Conservation (phyloP, 2,329 filamentous ascomycete genomes). For the Fusarium piperis region DNA sequence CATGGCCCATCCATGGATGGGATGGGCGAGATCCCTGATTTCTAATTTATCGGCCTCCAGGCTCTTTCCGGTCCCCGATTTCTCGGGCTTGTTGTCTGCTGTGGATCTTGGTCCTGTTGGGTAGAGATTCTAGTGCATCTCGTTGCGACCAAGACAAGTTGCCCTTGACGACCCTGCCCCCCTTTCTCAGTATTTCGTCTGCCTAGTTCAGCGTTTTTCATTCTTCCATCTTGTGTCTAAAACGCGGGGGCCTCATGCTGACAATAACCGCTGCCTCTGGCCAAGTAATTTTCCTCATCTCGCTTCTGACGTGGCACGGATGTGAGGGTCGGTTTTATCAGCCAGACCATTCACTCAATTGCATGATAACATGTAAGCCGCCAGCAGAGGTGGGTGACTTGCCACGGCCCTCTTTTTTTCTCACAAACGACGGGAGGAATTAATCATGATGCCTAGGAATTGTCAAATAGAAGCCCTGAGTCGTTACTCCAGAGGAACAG, state of each 20-base stretch:
- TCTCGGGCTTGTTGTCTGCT: not conserved
- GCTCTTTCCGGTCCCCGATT: constrained; percentile 12
- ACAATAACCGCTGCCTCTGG: not conserved
- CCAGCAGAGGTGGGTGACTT: not conserved
- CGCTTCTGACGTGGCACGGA: constrained; percentile 6
- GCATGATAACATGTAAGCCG: not conserved
- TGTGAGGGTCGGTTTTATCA: not conserved
- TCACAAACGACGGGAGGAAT: not conserved
- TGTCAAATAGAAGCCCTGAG: not conserved
- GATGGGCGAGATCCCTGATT: constrained; percentile 10
- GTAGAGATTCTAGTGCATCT: not conserved
- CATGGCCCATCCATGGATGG: not conserved
- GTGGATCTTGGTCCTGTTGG: not conserved
- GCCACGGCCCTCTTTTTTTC: not conserved
- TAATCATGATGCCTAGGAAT: not conserved
- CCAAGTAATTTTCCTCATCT: constrained; percentile 3
- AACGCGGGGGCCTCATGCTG: not conserved
- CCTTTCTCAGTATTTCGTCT: not conserved
- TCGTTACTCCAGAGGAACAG: not conserved
- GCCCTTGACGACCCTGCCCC: not conserved
- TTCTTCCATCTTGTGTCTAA: not conserved
- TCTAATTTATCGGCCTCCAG: constrained; percentile 19
- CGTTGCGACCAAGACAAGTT: not conserved
- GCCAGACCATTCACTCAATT: not conserved
- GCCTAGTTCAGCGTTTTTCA: not conserved